Evolutionary conservation across 2,329 filamentous ascomycete genomes (phyloP), one percentile per base, ranked within the genome.

Genomic region (Aspergillus terreus): DNA sequence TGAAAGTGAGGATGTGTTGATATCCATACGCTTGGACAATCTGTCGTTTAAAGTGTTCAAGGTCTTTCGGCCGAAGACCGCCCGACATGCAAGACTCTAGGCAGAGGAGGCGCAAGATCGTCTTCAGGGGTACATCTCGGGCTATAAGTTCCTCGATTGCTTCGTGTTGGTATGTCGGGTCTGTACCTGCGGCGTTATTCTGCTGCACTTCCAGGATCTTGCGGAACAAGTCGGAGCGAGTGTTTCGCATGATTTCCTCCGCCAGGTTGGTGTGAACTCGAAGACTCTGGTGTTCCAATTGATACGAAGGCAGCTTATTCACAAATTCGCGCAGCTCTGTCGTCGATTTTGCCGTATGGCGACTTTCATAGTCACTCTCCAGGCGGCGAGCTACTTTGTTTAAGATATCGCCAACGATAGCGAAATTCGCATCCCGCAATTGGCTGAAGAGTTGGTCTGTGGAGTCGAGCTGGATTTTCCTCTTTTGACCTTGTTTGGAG

Each of bases 211-310:
- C 94, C 1, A 99, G 78, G 36, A 91, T 78, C 54, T 89, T 87
- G 58, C 87, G 89, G 76, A 99, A 99, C 51, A 88, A 82, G 63
- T 97, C 92, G 15, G 90, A 88, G 46, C 89, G 83, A 0, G 94
- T 99, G 63, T 91, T 84, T 65, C 95, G 94, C 78, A 95, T 92
- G 49, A 99, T 94, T 59, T 96, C 92, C 72, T 97, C 94, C 1
- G 92, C 91, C 42, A 99, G 80, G 6, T 88, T 88, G 1, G 92
- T 96, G 65, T 99, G 94, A 27, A 92, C 83, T 57, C 94, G 91
- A n/a, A 96, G 76, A 63, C 89, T 95, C 60, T 92, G 87, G 64
- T 96, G 91, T 69, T 99, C 94, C 44, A 91, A 86, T 71, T 97
- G 92, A 63, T 95, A 96, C 10, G 85, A 86, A 0, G 94, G 92